phyloP scores from a whole-genome alignment of 2,329 filamentous ascomycete genomes.

The Hypoxylon sp. region DNA sequence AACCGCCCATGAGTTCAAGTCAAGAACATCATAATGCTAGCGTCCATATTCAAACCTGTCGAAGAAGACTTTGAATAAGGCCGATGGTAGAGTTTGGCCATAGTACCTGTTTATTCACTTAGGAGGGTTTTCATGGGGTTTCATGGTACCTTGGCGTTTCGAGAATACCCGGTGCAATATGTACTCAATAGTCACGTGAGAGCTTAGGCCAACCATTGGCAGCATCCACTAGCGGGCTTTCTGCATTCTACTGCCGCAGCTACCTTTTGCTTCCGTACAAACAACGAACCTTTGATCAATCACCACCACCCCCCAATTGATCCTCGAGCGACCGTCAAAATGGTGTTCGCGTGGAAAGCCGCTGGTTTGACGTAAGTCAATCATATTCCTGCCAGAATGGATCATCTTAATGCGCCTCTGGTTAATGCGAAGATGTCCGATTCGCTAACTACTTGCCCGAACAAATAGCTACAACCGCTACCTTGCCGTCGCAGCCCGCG shows the following conservation, averaged over 20 bases:
- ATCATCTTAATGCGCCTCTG: conserved; percentile 11
- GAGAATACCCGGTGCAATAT: neutral
- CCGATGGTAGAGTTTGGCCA: no score
- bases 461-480: conserved; percentile 96
- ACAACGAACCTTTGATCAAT: conserved; percentile 52
- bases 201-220: conserved; percentile 21
- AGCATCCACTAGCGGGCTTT: conserved; percentile 29
- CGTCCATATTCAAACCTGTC: neutral
- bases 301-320: conserved; percentile 45
- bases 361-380: conserved; percentile 90
- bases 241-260: conserved; percentile 31
- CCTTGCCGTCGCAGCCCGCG: conserved; percentile 92
- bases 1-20: neutral
- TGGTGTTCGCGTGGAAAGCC: conserved; percentile 98
- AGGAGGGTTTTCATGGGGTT: neutral
- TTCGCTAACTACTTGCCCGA: conserved; percentile 52
- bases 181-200: conserved; percentile 29
- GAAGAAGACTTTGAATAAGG: no score
- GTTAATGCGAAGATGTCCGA: conserved; percentile 28
- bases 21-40: neutral
- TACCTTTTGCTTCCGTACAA: conserved; percentile 46
- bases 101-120: no score
- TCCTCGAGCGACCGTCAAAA: conserved; percentile 70
- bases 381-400: conserved; percentile 19
- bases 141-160: no score